Conservation (phyloP, 768 basidiomycete genomes). For the Auriculariales sp. region DNA sequence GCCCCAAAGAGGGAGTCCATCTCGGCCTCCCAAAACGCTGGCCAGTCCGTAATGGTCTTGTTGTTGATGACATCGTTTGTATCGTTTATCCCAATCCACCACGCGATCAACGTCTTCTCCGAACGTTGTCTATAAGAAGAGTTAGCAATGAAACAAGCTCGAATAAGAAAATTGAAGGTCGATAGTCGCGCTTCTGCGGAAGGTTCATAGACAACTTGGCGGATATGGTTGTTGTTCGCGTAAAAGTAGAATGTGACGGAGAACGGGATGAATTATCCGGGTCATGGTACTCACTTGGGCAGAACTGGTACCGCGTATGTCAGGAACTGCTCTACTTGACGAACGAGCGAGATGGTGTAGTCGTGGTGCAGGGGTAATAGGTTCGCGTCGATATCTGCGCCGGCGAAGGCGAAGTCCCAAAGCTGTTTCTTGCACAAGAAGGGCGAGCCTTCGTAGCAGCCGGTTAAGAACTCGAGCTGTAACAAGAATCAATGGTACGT, state of each 20-base stretch:
- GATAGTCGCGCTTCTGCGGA: too few species aligned
- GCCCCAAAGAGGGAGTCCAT: slow-evolving; percentile 35
- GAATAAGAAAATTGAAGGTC: too few species aligned
- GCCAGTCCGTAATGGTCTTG: slow-evolving; percentile 26
- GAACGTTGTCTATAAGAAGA: too few species aligned
- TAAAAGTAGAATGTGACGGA: too few species aligned
- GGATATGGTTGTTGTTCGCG: too few species aligned
- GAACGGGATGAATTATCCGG: too few species aligned
- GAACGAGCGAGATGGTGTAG: slow-evolving; percentile 31
- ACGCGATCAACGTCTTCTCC: slow-evolving; percentile 29
- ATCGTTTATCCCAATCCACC: slow-evolving; percentile 51
- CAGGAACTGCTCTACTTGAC: slow-evolving; percentile 36
- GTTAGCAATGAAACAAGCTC: too few species aligned
- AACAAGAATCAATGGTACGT: neutral
- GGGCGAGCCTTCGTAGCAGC: slow-evolving; percentile 31
- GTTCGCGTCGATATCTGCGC: slow-evolving; percentile 28
- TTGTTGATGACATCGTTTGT: slow-evolving; percentile 35
- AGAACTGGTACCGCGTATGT: slow-evolving; percentile 28
- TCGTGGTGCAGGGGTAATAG: slow-evolving; percentile 34
- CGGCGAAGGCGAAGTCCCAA: slow-evolving; percentile 44
- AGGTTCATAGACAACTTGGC: too few species aligned
- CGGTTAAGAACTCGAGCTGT: slow-evolving; percentile 39
- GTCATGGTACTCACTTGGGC: too few species aligned
- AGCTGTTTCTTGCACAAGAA: slow-evolving; percentile 27
- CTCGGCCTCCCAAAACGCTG: slow-evolving; percentile 34